Evolutionary conservation across 495 filamentous ascomycete genomes (phyloP).

Genomic region (Penicillium robsamsonii): DNA sequence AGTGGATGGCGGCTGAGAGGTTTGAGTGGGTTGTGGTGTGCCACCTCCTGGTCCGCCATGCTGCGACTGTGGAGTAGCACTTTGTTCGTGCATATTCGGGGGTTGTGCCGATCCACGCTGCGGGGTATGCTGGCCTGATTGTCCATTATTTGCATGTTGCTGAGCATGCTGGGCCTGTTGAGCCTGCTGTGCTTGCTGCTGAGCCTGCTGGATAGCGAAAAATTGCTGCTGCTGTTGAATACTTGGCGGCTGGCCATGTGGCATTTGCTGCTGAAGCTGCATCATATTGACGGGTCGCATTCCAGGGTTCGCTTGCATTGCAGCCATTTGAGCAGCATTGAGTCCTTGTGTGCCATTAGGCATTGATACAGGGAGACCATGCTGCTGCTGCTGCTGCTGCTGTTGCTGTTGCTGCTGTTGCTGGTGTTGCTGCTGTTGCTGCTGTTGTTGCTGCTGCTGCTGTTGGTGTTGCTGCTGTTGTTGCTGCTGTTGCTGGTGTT

Average conservation of each 20-base stretch:
- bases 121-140: conserved; percentile 48
- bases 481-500: conserved; percentile 38
- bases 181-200: conserved; percentile 40
- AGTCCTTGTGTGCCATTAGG: conserved; percentile 60
- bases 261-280: conserved; percentile 51
- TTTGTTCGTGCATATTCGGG: conserved; percentile 48
- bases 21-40: conserved; percentile 50
- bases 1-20: conserved; percentile 38
- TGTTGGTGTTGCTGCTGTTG: conserved; percentile 45
- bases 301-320: conserved; percentile 51
- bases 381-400: conserved; percentile 49
- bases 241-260: conserved; percentile 53
- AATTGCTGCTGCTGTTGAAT: conserved; percentile 53
- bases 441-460: conserved; percentile 43
- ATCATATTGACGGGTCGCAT: conserved; percentile 46
- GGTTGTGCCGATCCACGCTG: conserved; percentile 46
- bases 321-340: conserved; percentile 53
- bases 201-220: conserved; percentile 40
- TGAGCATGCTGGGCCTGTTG: conserved; percentile 41
- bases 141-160: conserved; percentile 40
- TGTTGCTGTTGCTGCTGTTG: conserved; percentile 48
- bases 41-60: conserved; percentile 47
- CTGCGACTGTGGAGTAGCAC: conserved; percentile 54
- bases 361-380: conserved; percentile 51
- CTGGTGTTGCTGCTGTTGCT: conserved; percentile 38